These are phyloP conservation scores for Metschnikowia orientalis DNA, from an alignment of 805 yeast species.

Conservation along the genomic window DNA sequence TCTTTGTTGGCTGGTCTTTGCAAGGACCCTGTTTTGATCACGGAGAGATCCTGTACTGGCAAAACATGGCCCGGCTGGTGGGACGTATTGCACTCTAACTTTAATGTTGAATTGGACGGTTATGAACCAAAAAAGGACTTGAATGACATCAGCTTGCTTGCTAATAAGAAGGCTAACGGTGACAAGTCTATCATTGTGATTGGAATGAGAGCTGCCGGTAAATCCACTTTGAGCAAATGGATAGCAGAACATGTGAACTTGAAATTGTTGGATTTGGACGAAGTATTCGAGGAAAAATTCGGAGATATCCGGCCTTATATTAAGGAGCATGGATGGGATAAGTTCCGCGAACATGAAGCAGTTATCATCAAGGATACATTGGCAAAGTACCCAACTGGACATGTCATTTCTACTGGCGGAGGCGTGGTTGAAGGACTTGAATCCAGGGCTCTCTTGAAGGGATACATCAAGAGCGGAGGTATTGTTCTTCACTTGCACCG, in stretches of 20 bases:
- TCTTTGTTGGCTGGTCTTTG: slow-evolving; percentile 79
- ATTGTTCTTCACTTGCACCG: slow-evolving; percentile 89
- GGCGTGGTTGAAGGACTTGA: slow-evolving; percentile 79
- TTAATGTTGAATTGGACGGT: slow-evolving; percentile 69
- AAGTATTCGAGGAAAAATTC: slow-evolving; percentile 53
- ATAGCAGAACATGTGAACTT: slow-evolving; percentile 67
- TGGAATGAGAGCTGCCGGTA: slow-evolving; percentile 99
- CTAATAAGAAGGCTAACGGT: slow-evolving; percentile 30
- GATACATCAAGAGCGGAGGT: slow-evolving; percentile 56
- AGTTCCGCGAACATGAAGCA: slow-evolving; percentile 67
- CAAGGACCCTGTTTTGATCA: slow-evolving; percentile 59
- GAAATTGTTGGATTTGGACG: slow-evolving; percentile 72
- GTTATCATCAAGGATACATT: slow-evolving; percentile 51
- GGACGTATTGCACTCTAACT: slow-evolving; percentile 76
- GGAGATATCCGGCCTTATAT: slow-evolving; percentile 59
- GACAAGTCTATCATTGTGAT: slow-evolving; percentile 67
- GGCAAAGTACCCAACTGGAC: slow-evolving; percentile 37
- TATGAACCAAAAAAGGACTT: slow-evolving; percentile 40
- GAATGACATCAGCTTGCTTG: slow-evolving; percentile 17
- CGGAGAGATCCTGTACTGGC: slow-evolving; percentile 88
- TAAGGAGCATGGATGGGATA: slow-evolving; percentile 77
- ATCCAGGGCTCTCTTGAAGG: slow-evolving; percentile 61
- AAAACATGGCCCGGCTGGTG: slow-evolving; percentile 99
- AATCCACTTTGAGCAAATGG: slow-evolving; percentile 80
- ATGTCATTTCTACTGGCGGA: slow-evolving; percentile 91